phyloP scores from a whole-genome alignment of 805 yeast genomes.

The Candida piceae region DNA sequence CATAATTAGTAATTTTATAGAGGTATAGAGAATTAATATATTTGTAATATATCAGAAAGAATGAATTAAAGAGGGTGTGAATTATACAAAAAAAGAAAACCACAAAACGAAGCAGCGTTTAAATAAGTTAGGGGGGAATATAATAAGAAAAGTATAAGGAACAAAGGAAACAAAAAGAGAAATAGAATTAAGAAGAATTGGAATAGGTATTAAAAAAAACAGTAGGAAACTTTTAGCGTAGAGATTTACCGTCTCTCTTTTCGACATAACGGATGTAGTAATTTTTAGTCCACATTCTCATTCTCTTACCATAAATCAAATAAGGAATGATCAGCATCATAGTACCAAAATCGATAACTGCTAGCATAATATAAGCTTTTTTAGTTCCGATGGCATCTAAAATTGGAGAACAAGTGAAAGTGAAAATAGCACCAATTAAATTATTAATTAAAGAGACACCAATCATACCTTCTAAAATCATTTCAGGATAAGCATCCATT shows the following conservation, averaged over 20 bases:
- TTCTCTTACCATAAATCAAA: conserved; percentile 22
- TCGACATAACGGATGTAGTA: conserved; percentile 52
- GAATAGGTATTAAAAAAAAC: no score
- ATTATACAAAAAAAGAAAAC: no score
- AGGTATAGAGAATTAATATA: no score
- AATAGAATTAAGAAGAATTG: no score
- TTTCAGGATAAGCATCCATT: conserved; percentile 66
- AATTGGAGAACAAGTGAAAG: conserved; percentile 61
- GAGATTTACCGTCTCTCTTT: conserved; percentile 38
- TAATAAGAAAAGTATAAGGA: no score
- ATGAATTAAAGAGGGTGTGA: no score
- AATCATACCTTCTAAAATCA: conserved; percentile 67
- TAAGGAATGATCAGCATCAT: conserved; percentile 47
- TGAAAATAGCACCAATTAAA: conserved; percentile 59
- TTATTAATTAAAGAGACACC: conserved; percentile 64
- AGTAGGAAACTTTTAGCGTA: no score
- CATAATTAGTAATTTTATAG: no score
- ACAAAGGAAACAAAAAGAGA: neutral
- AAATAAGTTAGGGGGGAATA: no score
- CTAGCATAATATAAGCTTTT: conserved; percentile 56
- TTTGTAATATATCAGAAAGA: no score
- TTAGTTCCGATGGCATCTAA: conserved; percentile 51
- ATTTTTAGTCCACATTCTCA: conserved; percentile 51
- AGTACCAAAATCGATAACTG: conserved; percentile 54
- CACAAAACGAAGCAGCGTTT: no score